Evolutionary conservation across 2,329 filamentous ascomycete species (phyloP).

Genomic region (Aspergillus sp.): DNA sequence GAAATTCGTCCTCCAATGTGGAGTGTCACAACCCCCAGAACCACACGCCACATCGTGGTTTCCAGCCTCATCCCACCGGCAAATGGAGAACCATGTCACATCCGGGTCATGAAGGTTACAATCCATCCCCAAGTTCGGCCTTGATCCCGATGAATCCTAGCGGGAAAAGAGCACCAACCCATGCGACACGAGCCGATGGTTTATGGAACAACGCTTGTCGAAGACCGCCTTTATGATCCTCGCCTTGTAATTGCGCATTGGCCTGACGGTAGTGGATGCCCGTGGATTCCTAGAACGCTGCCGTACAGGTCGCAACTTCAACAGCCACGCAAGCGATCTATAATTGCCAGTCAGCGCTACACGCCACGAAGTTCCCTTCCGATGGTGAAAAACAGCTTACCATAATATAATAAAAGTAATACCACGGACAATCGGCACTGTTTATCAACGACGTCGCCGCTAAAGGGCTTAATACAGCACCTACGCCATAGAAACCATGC

Average conservation of each 20-base stretch:
- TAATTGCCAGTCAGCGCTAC: no score
- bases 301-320: slow-evolving; percentile 14
- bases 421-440: slow-evolving; percentile 56
- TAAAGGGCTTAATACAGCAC: slow-evolving; percentile 60
- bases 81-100: slow-evolving; percentile 61
- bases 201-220: slow-evolving; percentile 12
- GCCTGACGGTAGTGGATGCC: slow-evolving; percentile 11
- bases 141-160: slow-evolving; percentile 73
- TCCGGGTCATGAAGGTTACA: slow-evolving; percentile 75
- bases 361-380: no score
- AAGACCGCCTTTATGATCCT: slow-evolving; percentile 13
- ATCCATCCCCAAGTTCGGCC: slow-evolving; percentile 69
- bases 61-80: slow-evolving; percentile 72
- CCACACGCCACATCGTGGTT: slow-evolving; percentile 63
- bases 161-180: slow-evolving; percentile 53
- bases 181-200: slow-evolving; percentile 18
- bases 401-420: slow-evolving; percentile 69
- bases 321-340: slow-evolving; percentile 19
- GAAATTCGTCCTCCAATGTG: slow-evolving; percentile 58
- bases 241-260: slow-evolving; percentile 3
- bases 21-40: slow-evolving; percentile 69
- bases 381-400: slow-evolving; percentile 31
- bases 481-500: slow-evolving; percentile 65
- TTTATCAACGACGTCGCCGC: slow-evolving; percentile 67
- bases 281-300: slow-evolving; percentile 17